These are phyloP conservation scores for Monosporascus sp. DNA, from an alignment of 2,329 filamentous ascomycete genomes.

Conservation along the genomic window DNA sequence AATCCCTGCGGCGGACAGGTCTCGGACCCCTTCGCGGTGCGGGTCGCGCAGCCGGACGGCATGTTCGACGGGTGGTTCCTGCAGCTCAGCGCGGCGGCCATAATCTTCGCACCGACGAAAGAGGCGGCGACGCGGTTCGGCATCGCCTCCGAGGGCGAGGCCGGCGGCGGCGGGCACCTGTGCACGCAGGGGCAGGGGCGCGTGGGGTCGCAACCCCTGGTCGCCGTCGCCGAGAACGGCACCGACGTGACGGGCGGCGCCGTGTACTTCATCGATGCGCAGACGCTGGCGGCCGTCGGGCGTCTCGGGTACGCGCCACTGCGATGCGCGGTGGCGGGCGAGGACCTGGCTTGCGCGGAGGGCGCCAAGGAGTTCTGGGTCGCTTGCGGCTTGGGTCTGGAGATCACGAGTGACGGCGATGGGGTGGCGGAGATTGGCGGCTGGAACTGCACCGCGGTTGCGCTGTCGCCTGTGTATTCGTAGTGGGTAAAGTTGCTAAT, in stretches of 20 bases:
- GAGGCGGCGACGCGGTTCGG: conserved; percentile 19
- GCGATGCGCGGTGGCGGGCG: conserved; percentile 10
- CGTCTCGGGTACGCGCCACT: conserved; percentile 18
- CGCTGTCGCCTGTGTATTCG: conserved; percentile 13
- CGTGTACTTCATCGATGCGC: conserved; percentile 22
- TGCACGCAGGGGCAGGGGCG: conserved; percentile 20
- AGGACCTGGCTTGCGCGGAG: conserved; percentile 15
- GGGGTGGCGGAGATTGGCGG: conserved; percentile 20
- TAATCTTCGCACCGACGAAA: conserved; percentile 20
- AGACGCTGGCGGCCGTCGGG: conserved; percentile 13
- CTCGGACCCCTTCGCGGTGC: conserved; percentile 18
- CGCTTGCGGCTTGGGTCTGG: conserved; percentile 25
- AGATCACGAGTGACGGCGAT: conserved; percentile 18
- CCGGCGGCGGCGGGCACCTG: conserved; percentile 18
- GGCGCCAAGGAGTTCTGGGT: conserved; percentile 20
- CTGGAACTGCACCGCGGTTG: conserved; percentile 20
- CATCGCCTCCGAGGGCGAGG: conserved; percentile 2
- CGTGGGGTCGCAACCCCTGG: conserved; percentile 10
- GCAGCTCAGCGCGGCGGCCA: conserved; percentile 19
- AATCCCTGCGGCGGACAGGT: conserved; percentile 22
- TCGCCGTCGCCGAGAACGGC: conserved; percentile 22
- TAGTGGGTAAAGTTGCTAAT: neutral
- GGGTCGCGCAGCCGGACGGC: conserved; percentile 22
- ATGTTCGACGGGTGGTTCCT: conserved; percentile 27
- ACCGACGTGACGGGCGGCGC: conserved; percentile 14